Percentiles rank a stretch among this genome's conserved stretches.
Conservation (phyloP, 768 basidiomycete genomes). For the Mycena capillaripes region DNA sequence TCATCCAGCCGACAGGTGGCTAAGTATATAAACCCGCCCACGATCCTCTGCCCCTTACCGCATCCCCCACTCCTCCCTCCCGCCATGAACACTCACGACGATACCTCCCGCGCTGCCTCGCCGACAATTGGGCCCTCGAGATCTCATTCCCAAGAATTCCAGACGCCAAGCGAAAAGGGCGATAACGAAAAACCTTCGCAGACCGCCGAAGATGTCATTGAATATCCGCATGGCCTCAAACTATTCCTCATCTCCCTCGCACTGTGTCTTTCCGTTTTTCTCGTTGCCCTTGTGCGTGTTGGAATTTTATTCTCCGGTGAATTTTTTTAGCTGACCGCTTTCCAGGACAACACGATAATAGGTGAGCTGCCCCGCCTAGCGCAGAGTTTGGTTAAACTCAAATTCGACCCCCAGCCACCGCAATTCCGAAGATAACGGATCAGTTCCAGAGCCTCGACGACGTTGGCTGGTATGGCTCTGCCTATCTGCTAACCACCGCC, state of each 20-base stretch:
- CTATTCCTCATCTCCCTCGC: conserved; percentile 21
- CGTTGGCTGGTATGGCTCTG: conserved; percentile 37
- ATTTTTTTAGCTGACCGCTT: too few relatives aligned
- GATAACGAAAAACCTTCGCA: not conserved
- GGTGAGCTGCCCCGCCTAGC: not conserved
- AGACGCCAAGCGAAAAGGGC: not conserved
- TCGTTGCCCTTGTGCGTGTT: conserved; percentile 22
- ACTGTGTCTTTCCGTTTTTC: conserved; percentile 25
- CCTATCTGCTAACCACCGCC: conserved; percentile 19
- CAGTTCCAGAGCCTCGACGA: conserved; percentile 46
- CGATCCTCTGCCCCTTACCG: too few relatives aligned
- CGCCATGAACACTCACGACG: not conserved
- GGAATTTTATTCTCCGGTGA: not conserved
- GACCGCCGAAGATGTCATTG: conserved; percentile 1
- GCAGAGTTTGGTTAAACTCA: not conserved
- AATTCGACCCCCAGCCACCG: conserved; percentile 15
- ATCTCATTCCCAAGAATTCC: not conserved
- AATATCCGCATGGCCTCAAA: conserved; percentile 24
- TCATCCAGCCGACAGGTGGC: too few relatives aligned
- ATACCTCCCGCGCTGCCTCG: not conserved
- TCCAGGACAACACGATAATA: conserved; percentile 16
- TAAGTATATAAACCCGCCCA: not conserved
- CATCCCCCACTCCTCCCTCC: not conserved
- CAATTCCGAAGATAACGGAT: conserved; percentile 38
- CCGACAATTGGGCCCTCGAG: conserved; percentile 13